Percentiles rank a stretch among this genome's conserved stretches.
phyloP scores from a whole-genome alignment of 2,329 filamentous ascomycete species.

The Colletotrichum filicis region DNA sequence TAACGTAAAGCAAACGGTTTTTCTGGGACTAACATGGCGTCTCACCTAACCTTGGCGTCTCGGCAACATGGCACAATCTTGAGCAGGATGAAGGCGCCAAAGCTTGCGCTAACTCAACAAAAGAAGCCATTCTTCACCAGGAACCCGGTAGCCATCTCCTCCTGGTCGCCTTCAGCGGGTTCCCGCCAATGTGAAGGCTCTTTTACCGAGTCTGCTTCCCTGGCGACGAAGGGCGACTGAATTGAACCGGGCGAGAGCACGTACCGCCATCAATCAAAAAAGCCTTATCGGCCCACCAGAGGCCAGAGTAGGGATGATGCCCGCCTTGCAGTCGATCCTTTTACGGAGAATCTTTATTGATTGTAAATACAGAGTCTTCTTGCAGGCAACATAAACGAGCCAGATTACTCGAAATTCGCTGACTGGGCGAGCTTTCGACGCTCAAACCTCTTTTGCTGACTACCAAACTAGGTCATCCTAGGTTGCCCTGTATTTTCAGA shows the following conservation, averaged over 20 bases:
- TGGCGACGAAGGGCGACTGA: not conserved
- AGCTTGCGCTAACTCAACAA: not conserved
- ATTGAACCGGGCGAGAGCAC: not conserved
- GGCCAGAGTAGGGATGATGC: not conserved
- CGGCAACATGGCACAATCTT: not conserved
- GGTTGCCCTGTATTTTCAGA: not conserved
- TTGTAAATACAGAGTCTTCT: not conserved
- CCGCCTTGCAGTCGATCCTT: not conserved
- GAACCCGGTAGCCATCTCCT: not conserved
- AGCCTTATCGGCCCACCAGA: not conserved
- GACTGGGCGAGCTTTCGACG: not conserved
- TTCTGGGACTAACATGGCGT: not conserved
- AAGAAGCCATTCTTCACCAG: conserved; percentile 2
- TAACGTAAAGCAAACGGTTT: not conserved
- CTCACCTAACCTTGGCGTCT: conserved; percentile 4
- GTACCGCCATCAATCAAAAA: not conserved
- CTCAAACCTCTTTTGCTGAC: not conserved
- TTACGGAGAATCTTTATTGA: not conserved
- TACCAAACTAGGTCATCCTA: not conserved
- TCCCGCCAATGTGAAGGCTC: not conserved
- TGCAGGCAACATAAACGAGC: not conserved
- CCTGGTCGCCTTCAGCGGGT: not conserved
- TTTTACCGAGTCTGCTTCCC: not conserved
- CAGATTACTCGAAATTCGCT: not conserved
- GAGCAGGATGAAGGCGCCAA: not conserved